Evolutionary conservation across 257 asterid species (phyloP).

Genomic region (Jacaranda mimosifolia): DNA sequence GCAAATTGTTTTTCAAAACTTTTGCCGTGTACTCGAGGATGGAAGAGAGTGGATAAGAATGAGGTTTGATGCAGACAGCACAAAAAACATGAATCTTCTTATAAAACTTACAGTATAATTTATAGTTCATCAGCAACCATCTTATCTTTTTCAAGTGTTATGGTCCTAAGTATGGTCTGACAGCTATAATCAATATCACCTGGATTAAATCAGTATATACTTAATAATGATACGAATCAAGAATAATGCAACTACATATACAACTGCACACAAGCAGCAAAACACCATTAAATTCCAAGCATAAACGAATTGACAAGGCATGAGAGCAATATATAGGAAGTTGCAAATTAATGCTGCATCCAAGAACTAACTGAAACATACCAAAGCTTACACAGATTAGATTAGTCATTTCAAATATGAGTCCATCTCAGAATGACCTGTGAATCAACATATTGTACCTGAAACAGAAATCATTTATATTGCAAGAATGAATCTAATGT

Average conservation of each 20-base stretch:
- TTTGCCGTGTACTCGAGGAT: background rate
- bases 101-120: background rate
- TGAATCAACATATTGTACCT: background rate
- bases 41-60: background rate
- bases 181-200: background rate
- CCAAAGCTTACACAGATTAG: background rate
- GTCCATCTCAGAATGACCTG: background rate
- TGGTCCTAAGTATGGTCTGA: slow-evolving; percentile 17
- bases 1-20: background rate
- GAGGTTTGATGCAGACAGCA: background rate
- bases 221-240: background rate
- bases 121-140: background rate
- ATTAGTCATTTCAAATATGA: background rate
- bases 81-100: background rate
- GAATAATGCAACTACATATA: background rate
- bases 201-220: background rate
- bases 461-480: background rate
- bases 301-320: no score
- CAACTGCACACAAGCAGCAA: background rate
- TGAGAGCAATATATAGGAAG: background rate
- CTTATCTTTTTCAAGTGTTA: slow-evolving; percentile 6
- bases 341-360: background rate
- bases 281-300: no score
- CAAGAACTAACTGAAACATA: background rate
- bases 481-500: background rate